phyloP scores from a whole-genome alignment of 225 moss, liverwort and hornwort species.

The Bryum argenteum region DNA sequence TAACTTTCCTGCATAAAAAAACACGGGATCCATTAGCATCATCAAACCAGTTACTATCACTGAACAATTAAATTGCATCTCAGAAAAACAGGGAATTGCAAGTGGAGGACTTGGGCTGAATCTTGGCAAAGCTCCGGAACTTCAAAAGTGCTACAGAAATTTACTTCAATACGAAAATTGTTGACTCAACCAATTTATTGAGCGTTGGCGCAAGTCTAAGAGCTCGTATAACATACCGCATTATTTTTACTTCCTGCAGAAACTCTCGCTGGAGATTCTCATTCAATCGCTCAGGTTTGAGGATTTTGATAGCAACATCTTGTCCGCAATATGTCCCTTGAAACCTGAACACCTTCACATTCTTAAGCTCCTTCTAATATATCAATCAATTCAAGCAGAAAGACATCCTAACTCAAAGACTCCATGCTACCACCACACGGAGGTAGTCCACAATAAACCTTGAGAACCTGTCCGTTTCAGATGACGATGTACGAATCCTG shows the following conservation, averaged over 20 bases:
- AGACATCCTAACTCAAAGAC: slow-evolving; percentile 3
- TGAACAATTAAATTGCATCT: slow-evolving; percentile 8
- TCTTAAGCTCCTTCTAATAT: background rate
- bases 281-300: slow-evolving; percentile 73
- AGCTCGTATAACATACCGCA: slow-evolving; percentile 53
- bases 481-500: background rate
- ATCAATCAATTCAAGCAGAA: background rate
- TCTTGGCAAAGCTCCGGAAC: slow-evolving; percentile 9
- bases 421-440: background rate
- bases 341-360: slow-evolving; percentile 49
- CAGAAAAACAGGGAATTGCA: background rate
- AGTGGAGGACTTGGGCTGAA: slow-evolving; percentile 1
- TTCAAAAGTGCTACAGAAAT: background rate
- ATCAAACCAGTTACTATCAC: background rate
- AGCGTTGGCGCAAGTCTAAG: slow-evolving; percentile 2
- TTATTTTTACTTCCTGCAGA: slow-evolving; percentile 81
- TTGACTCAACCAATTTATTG: background rate
- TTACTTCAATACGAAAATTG: background rate
- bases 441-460: background rate
- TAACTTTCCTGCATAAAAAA: slow-evolving; percentile 69
- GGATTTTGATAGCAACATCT: slow-evolving; percentile 88
- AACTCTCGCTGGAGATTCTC: slow-evolving; percentile 82
- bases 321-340: slow-evolving; percentile 91
- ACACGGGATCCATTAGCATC: background rate
- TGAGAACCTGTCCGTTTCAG: background rate